These are phyloP conservation scores for Citrus unshiu DNA, from an alignment of 345 rosid genomes.

Conservation along the genomic window DNA sequence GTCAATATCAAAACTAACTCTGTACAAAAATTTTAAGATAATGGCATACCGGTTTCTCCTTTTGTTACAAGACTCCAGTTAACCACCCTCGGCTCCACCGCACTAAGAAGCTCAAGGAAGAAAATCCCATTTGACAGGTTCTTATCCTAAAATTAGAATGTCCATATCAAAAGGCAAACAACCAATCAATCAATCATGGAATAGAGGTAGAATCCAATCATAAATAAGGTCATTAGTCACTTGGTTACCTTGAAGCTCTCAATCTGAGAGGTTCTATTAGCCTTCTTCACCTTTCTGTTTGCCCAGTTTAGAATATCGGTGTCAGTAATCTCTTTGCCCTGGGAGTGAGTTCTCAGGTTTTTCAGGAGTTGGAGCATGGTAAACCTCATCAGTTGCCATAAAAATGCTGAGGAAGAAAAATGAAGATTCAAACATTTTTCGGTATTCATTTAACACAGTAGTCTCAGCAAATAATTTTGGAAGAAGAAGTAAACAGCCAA, in stretches of 20 bases:
- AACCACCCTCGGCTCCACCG: constrained; percentile 93
- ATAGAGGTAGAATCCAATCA: not conserved
- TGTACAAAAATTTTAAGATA: not conserved
- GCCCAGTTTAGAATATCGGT: constrained; percentile 88
- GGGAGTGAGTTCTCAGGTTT: constrained; percentile 82
- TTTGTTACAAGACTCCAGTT: constrained; percentile 85
- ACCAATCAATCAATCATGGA: not conserved
- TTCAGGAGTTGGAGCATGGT: constrained; percentile 92
- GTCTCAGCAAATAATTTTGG: not conserved
- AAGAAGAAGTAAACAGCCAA: not conserved
- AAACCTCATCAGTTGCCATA: constrained; percentile 98
- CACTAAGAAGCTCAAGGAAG: constrained; percentile 86
- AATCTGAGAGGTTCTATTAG: constrained; percentile 61
- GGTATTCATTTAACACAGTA: not conserved
- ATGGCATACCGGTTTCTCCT: constrained; percentile 68
- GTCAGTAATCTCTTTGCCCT: constrained; percentile 94
- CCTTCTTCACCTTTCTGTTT: constrained; percentile 77
- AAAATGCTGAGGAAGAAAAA: constrained; percentile 52
- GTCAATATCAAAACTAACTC: not conserved
- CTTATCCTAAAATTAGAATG: constrained; percentile 55
- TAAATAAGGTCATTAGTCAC: not conserved
- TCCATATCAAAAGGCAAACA: constrained; percentile 8
- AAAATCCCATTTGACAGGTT: constrained; percentile 70
- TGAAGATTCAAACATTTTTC: constrained; percentile 1
- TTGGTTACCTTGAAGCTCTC: constrained; percentile 88